Conservation (phyloP, 495 filamentous ascomycete genomes). For the Hypoxylon fuscum region DNA sequence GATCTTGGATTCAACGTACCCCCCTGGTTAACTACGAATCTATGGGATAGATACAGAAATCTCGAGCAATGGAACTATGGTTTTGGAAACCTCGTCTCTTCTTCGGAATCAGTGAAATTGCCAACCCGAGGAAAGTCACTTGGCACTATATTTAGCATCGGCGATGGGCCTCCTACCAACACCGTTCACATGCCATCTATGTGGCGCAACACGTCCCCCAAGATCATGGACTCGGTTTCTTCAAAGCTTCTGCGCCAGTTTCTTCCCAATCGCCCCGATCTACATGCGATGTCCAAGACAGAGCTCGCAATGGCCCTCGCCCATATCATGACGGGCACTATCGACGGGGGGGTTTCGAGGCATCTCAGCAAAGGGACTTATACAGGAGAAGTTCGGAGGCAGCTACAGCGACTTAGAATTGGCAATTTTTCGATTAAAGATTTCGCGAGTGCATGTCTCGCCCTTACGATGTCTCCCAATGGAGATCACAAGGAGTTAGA, state of each 20-base stretch:
- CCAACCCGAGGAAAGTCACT: slow-evolving; percentile 1
- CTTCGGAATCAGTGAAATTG: neutral
- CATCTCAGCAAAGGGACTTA: neutral
- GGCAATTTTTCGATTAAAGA: neutral
- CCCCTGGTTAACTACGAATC: slow-evolving; percentile 11
- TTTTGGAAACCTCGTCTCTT: neutral
- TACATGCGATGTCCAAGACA: neutral
- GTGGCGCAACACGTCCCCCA: neutral
- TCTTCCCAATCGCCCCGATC: neutral
- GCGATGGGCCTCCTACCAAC: neutral
- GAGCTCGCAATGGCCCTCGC: neutral
- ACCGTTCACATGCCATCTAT: neutral
- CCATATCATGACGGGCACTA: neutral
- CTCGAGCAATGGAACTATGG: neutral
- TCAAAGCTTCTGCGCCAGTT: neutral
- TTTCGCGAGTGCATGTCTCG: neutral
- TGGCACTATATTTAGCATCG: neutral
- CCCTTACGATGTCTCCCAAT: too few species aligned
- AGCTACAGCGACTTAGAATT: neutral
- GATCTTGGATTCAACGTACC: slow-evolving; percentile 15
- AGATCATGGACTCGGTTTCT: neutral
- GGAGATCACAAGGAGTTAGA: neutral
- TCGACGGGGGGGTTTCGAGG: neutral
- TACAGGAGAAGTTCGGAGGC: too few species aligned
- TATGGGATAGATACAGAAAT: neutral